These are phyloP conservation scores for Hymenoscyphus occultus DNA, from an alignment of 2,329 filamentous ascomycete genomes.

Conservation along the genomic window DNA sequence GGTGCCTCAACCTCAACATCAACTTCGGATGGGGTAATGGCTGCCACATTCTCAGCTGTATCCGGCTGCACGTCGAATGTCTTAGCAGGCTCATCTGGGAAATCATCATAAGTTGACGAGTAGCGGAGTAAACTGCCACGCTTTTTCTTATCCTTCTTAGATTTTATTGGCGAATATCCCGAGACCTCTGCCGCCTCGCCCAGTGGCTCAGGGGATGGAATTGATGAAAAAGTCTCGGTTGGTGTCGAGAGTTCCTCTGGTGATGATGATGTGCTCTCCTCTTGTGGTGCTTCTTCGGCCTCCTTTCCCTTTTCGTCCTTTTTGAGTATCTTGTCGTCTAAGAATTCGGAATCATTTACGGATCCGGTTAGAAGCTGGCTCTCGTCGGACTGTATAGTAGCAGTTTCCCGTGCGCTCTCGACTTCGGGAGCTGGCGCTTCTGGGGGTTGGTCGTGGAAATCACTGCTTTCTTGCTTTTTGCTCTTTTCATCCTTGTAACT, in stretches of 20 bases:
- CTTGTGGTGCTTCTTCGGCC: background rate
- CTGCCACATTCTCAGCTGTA: background rate
- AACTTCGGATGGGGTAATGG: background rate
- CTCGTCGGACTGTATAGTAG: background rate
- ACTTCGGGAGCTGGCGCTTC: background rate
- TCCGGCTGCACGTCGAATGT: background rate
- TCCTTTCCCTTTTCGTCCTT: conserved; percentile 34
- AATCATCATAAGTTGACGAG: conserved; percentile 12
- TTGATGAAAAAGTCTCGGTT: background rate
- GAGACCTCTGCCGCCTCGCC: conserved; percentile 9
- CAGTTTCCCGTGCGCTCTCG: background rate
- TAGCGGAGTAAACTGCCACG: conserved; percentile 13
- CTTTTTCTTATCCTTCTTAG: conserved; percentile 19
- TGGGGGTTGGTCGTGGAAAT: background rate
- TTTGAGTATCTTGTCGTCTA: conserved; percentile 10
- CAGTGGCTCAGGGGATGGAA: background rate
- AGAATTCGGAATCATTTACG: conserved; percentile 5
- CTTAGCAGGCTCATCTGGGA: conserved; percentile 5
- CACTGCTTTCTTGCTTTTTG: background rate
- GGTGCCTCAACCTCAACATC: background rate
- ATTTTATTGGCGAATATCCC: conserved; percentile 11
- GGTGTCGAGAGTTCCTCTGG: background rate
- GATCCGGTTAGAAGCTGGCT: background rate
- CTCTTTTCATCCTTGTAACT: conserved; percentile 16
- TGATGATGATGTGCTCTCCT: background rate